These are phyloP conservation scores for Turritis glabra DNA, from an alignment of 345 rosid genomes.

Conservation along the genomic window DNA sequence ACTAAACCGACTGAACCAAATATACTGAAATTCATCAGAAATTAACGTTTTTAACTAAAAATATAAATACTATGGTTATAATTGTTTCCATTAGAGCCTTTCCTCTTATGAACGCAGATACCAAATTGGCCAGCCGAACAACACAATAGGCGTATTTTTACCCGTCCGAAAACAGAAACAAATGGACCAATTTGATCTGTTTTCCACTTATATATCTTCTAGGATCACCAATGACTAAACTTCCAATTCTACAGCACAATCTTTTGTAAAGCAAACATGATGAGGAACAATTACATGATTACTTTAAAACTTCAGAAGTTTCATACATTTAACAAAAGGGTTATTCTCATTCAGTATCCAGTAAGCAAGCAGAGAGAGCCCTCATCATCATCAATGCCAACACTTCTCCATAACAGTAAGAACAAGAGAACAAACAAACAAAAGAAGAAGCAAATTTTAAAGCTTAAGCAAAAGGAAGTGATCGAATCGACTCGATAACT, in stretches of 20 bases:
- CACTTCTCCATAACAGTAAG: conserved; percentile 9
- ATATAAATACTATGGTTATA: too few species aligned
- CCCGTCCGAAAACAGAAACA: too few species aligned
- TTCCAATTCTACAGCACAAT: not conserved
- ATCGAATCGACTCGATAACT: not conserved
- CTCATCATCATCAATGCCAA: conserved; percentile 15
- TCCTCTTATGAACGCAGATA: too few species aligned
- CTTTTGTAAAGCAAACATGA: not conserved
- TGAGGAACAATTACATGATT: not conserved
- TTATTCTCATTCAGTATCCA: conserved; percentile 3
- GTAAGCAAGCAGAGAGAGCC: not conserved
- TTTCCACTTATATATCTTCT: not conserved
- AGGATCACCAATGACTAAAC: not conserved
- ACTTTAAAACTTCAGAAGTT: not conserved
- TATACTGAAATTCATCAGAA: too few species aligned
- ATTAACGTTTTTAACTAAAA: too few species aligned
- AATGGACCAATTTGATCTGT: not conserved
- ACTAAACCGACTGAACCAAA: too few species aligned
- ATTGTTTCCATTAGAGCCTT: too few species aligned
- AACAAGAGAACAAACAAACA: not conserved
- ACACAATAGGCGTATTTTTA: too few species aligned
- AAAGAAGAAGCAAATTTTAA: not conserved
- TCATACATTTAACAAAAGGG: conserved; percentile 3
- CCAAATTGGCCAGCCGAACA: not conserved
- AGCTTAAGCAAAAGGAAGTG: not conserved